Conservation (phyloP, 1,284 basidiomycete genomes). For the Fomitopsis betulina region DNA sequence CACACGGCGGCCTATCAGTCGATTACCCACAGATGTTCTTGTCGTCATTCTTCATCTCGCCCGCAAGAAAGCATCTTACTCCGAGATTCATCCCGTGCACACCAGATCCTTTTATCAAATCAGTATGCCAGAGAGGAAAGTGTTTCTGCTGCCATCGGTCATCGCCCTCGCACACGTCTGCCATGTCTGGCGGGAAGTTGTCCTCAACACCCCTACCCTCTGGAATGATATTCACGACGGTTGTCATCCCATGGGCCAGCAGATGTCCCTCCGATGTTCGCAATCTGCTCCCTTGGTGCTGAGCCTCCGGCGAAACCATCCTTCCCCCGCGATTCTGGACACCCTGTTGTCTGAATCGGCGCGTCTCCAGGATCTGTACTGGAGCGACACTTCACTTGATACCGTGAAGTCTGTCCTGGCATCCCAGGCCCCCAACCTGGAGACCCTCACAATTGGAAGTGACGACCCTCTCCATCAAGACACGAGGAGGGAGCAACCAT, state of each 20-base stretch:
- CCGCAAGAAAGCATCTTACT: background rate
- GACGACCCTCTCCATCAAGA: background rate
- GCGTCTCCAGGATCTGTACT: background rate
- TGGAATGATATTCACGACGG: background rate
- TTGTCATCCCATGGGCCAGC: background rate
- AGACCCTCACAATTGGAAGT: background rate
- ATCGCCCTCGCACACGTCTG: conserved; percentile 29
- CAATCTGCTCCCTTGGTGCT: background rate
- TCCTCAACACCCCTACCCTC: background rate
- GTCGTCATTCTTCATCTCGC: background rate
- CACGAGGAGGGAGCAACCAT: background rate
- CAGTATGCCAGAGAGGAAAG: background rate
- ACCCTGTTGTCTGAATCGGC: background rate
- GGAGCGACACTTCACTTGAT: background rate
- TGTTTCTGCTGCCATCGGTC: background rate
- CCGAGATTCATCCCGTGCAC: no score
- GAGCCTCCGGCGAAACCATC: background rate
- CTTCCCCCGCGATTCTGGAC: background rate
- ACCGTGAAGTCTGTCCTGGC: background rate
- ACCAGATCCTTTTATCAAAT: no score
- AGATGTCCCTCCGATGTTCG: background rate
- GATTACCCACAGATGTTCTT: background rate
- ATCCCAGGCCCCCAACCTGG: background rate
- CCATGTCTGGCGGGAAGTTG: background rate
- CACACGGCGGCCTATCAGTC: background rate